These are phyloP conservation scores for Suillus subluteus DNA, from an alignment of 768 basidiomycete species.

Conservation along the genomic window DNA sequence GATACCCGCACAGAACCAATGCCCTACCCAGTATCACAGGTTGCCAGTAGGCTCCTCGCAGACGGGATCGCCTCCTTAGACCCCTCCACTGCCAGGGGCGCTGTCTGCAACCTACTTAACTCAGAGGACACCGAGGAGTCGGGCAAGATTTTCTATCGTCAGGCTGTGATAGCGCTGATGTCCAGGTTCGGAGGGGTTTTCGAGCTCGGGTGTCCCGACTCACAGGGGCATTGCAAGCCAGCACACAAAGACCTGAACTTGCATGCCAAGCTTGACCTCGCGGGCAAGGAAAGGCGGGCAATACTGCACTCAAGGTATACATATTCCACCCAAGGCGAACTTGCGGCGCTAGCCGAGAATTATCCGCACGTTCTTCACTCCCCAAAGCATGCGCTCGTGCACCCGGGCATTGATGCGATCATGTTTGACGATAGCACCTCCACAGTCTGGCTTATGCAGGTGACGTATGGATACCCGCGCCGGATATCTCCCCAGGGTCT, in stretches of 20 bases:
- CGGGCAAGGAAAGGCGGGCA: neutral
- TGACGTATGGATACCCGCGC: neutral
- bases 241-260: neutral
- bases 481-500: slow-evolving; percentile 2
- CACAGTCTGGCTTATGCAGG: slow-evolving; percentile 7
- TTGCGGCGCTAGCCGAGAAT: neutral
- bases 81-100: neutral
- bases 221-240: neutral
- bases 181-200: slow-evolving; percentile 1
- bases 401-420: neutral
- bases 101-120: neutral
- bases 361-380: neutral
- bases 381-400: neutral
- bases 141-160: neutral
- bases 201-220: neutral
- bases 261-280: neutral
- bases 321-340: neutral
- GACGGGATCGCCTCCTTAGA: neutral
- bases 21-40: neutral
- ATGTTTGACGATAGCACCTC: neutral
- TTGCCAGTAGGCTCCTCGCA: slow-evolving; percentile 6
- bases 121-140: neutral
- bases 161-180: neutral
- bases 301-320: neutral
- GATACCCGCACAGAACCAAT: neutral